phyloP scores from a whole-genome alignment of 2,329 filamentous ascomycete genomes.

The Chaetomium olivaceum region DNA sequence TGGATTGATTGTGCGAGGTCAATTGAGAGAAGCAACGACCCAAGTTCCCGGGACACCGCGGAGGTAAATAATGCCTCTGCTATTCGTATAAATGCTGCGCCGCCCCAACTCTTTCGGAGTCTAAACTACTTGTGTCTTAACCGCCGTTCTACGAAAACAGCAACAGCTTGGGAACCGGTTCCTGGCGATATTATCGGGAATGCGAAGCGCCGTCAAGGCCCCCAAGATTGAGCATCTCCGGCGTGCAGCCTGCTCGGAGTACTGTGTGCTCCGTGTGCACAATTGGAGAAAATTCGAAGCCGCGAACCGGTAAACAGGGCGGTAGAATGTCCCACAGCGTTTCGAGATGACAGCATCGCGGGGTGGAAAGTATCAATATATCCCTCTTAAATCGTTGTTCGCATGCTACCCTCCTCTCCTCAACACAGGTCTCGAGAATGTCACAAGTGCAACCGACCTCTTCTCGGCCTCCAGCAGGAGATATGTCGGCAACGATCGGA shows the following conservation, averaged over 20 bases:
- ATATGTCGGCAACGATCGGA: background rate
- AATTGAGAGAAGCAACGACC: background rate
- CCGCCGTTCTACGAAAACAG: background rate
- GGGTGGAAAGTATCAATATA: background rate
- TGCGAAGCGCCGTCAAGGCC: background rate
- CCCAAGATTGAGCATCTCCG: background rate
- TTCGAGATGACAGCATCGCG: background rate
- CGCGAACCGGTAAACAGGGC: too few relatives aligned
- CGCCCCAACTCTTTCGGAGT: background rate
- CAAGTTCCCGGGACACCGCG: background rate
- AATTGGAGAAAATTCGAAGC: too few relatives aligned
- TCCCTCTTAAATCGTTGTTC: background rate
- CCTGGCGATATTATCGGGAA: background rate
- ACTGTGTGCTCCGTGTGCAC: background rate
- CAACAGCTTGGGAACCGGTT: background rate
- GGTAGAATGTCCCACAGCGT: background rate
- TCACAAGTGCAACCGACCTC: background rate
- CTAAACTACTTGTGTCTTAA: slow-evolving; percentile 3
- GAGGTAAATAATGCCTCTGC: background rate
- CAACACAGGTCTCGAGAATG: background rate
- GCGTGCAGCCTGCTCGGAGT: background rate
- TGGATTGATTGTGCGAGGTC: background rate
- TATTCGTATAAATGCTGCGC: background rate
- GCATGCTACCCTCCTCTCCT: too few relatives aligned
- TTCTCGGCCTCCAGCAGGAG: background rate